Evolutionary conservation across 192 early-diverging fungal species (phyloP).

Genomic region (Mortierella alpina): DNA sequence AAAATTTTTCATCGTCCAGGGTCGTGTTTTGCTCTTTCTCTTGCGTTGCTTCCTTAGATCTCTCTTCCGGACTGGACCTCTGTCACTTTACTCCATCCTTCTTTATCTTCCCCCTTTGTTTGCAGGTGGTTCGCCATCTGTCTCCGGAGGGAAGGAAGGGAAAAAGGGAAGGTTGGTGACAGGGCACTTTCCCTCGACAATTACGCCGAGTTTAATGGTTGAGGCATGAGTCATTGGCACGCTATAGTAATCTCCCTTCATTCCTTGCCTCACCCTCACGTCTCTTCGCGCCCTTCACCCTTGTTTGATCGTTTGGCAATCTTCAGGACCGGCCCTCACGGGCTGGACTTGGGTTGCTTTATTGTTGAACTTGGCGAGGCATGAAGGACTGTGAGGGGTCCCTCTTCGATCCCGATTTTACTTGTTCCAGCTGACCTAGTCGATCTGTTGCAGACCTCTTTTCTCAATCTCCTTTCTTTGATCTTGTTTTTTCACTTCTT

Average conservation of each 20-base stretch:
- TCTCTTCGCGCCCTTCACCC: too few relatives aligned
- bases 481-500: neutral
- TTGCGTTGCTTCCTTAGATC: constrained; percentile 54
- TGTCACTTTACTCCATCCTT: neutral
- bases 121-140: too few relatives aligned
- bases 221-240: constrained; percentile 54
- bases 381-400: neutral
- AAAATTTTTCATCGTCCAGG: constrained; percentile 17
- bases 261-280: constrained; percentile 21
- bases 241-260: constrained; percentile 51
- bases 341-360: neutral
- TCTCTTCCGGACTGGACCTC: constrained; percentile 14
- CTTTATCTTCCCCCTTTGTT: neutral
- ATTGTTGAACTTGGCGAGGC: neutral
- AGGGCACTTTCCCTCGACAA: constrained; percentile 37
- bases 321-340: too few relatives aligned
- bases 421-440: constrained; percentile 25
- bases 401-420: constrained; percentile 40
- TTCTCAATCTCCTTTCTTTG: neutral
- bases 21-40: constrained; percentile 26
- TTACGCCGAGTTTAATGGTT: constrained; percentile 55
- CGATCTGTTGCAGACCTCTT: constrained; percentile 24
- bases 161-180: too few relatives aligned
- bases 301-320: too few relatives aligned
- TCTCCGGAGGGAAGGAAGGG: too few relatives aligned